Conservation (phyloP, 2,329 filamentous ascomycete genomes). For the Neonectria hederae region DNA sequence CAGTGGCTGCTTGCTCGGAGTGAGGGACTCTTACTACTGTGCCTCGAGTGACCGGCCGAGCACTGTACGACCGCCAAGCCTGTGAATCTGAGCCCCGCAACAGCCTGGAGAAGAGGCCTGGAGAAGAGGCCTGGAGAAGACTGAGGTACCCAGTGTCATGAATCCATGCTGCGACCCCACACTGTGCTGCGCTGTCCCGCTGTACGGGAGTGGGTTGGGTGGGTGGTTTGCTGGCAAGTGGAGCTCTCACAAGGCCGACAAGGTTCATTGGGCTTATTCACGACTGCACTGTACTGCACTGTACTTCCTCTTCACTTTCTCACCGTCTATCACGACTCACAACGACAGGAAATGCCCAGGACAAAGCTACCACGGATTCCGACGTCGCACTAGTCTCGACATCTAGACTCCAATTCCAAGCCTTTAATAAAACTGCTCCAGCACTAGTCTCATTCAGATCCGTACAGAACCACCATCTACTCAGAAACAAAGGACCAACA, state of each 20-base stretch:
- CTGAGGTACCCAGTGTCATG: neutral
- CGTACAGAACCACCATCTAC: neutral
- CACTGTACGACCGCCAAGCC: neutral
- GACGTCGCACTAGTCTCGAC: neutral
- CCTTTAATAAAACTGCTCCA: neutral
- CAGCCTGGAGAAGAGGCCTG: neutral
- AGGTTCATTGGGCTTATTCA: neutral
- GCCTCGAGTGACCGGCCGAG: neutral
- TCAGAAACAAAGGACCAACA: neutral
- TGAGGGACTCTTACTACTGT: neutral
- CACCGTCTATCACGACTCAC: neutral
- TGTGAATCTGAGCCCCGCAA: neutral
- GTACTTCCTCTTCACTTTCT: neutral
- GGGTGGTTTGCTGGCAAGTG: neutral
- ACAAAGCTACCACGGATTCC: neutral
- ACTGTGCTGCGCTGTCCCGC: conserved; percentile 5
- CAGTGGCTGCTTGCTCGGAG: neutral
- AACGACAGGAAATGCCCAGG: neutral
- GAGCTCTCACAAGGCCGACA: neutral
- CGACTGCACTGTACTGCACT: neutral
- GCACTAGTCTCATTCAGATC: neutral
- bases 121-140: neutral
- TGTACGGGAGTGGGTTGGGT: neutral
- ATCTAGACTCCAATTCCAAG: neutral
- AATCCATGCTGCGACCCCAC: neutral